Evolutionary conservation across 2,329 filamentous ascomycete species (phyloP), one percentile per base, ranked within the genome.

Genomic region (Penicillium sclerotiorum): DNA sequence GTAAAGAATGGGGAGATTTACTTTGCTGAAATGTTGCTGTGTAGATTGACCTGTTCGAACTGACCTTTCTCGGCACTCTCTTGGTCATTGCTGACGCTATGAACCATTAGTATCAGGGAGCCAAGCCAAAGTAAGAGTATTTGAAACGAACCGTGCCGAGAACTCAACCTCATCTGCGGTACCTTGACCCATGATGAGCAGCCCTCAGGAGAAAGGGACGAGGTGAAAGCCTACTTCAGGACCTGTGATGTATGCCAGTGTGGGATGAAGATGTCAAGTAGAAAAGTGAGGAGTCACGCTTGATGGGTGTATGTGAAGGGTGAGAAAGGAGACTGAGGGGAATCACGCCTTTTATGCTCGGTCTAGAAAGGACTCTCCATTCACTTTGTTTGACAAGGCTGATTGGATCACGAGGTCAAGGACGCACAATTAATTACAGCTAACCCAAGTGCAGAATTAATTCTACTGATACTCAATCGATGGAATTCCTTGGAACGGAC

Each of bases 61-160:
- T 53, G 46, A 17, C 33, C 39, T 25, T 49, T 49, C 25, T 44
- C 47, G 13, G 39, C 22, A 73, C 65, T 56, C 12, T 12, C 18
- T 4, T 32, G 5, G 15, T 81, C 78, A 20, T 74, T 64, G n/a
- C 68, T 67, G 25, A 80, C 1, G 69, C 70, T 28, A 81, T 62
- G 2, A 8, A 35, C 20, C 23, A 0, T 44, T 27, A 44, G 20
- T 23, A 23, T 0, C 67, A 73, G 12, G 71, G 64, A 15, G 80
- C 63, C 9, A 57, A 61, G 43, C 76, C 74, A 49, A 74, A 80
- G 3, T 70, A 68, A 2, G 59, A 54, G 9, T 59, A 43, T 4
- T 25, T 44, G n/a, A 30, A 8, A 45, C 22, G n/a, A 5, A 41
- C 5, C 50, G 28, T 7, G 38, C 13, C 17, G 38, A n/a, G n/a